phyloP scores from a whole-genome alignment of 225 moss, liverwort and hornwort species.

The Pseudisothecium myosuroides region DNA sequence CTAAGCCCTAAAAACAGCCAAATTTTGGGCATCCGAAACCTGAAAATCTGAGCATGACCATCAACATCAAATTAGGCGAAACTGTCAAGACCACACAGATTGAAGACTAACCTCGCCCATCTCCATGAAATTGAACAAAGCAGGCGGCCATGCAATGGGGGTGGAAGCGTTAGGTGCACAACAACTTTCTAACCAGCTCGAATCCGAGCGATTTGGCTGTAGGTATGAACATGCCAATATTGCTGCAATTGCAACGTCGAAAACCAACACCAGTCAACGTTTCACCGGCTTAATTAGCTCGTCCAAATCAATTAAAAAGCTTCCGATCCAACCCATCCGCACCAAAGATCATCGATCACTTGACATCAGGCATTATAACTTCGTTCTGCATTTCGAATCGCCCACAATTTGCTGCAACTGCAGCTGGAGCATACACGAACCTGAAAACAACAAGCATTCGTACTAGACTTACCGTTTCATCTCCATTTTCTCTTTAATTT shows the following conservation, averaged over 20 bases:
- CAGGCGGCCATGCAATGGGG: neutral
- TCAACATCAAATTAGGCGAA: neutral
- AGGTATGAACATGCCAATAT: slow-evolving; percentile 9
- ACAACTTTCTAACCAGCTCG: neutral
- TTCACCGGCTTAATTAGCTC: neutral
- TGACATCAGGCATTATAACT: neutral
- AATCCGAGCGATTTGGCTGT: neutral
- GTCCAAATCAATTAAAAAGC: neutral
- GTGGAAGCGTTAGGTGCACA: slow-evolving; percentile 17
- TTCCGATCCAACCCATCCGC: neutral
- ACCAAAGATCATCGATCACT: neutral
- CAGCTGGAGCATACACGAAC: neutral
- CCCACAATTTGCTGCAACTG: neutral
- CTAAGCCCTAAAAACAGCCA: no score
- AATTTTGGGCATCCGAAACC: no score
- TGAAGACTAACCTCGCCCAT: neutral
- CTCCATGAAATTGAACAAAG: neutral
- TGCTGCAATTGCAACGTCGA: slow-evolving; percentile 1
- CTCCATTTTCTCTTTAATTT: neutral
- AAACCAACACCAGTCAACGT: neutral
- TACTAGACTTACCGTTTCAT: neutral
- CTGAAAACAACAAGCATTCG: neutral
- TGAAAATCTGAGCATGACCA: neutral
- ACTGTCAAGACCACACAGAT: neutral
- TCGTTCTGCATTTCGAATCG: neutral